A percentile compares a stretch with the other conserved stretches of the same genome.
Evolutionary conservation across 768 basidiomycete genomes (phyloP).

Genomic region (Inosperma sp.): DNA sequence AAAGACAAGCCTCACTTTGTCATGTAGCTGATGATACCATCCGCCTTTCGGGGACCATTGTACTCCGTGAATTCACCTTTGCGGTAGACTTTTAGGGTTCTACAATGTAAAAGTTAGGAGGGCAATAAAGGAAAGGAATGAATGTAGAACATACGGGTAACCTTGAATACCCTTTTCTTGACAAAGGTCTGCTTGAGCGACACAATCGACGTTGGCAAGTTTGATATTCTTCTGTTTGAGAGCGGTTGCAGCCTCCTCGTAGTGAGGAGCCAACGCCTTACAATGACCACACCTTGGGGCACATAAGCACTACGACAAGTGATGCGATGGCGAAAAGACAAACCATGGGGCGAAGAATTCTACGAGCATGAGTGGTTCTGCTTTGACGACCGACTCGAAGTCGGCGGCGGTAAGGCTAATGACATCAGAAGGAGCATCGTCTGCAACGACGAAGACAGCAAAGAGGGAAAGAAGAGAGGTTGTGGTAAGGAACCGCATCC

Average conservation of each 20-base stretch:
- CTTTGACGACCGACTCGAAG: slow-evolving; percentile 62
- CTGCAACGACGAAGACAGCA: slow-evolving; percentile 48
- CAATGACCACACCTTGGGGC: slow-evolving; percentile 86
- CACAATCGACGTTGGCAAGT: slow-evolving; percentile 96
- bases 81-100: slow-evolving; percentile 89
- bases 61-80: slow-evolving; percentile 80
- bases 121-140: not conserved
- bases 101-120: slow-evolving; percentile 24
- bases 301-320: not conserved
- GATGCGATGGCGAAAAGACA: slow-evolving; percentile 4
- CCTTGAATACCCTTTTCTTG: slow-evolving; percentile 83
- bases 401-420: slow-evolving; percentile 62
- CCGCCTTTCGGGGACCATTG: slow-evolving; percentile 84
- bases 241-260: slow-evolving; percentile 88
- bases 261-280: slow-evolving; percentile 91
- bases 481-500: slow-evolving; percentile 65
- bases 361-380: slow-evolving; percentile 75
- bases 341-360: slow-evolving; percentile 95
- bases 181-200: slow-evolving; percentile 90
- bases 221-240: slow-evolving; percentile 89
- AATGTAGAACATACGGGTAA: slow-evolving; percentile 69
- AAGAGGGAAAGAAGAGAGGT: slow-evolving; percentile 47
- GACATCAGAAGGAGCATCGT: slow-evolving; percentile 73
- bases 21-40: slow-evolving; percentile 97
- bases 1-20: slow-evolving; percentile 59